A percentile compares a stretch with the other conserved stretches of the same genome.
Conservation (phyloP, 2,329 filamentous ascomycete species). For the Verticillium tricorpus region DNA sequence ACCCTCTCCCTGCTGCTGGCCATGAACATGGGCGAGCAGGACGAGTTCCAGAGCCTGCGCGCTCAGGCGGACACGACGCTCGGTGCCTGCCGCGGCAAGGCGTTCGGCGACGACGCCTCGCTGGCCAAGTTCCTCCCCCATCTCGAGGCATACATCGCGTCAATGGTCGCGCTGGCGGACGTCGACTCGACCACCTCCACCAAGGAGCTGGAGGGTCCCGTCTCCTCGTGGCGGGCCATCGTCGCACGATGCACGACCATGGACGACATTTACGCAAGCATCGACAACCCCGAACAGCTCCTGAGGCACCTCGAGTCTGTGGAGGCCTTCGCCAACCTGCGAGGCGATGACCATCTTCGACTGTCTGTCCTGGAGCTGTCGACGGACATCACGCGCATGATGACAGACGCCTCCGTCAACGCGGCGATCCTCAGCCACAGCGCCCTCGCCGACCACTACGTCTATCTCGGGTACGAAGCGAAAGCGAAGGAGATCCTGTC, state of each 20-base stretch:
- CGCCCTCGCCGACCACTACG: constrained; percentile 47
- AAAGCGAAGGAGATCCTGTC: constrained; percentile 51
- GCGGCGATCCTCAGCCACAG: constrained; percentile 41
- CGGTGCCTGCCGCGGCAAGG: constrained; percentile 27
- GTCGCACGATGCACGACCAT: constrained; percentile 31
- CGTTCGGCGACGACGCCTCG: constrained; percentile 38
- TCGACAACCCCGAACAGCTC: constrained; percentile 47
- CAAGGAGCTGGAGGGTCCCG: constrained; percentile 27
- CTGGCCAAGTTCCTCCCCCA: constrained; percentile 43
- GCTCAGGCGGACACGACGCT: constrained; percentile 33
- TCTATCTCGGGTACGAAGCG: constrained; percentile 45
- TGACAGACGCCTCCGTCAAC: constrained; percentile 25
- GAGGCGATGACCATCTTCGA: constrained; percentile 42
- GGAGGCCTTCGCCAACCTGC: constrained; percentile 46
- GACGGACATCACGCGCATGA: constrained; percentile 32
- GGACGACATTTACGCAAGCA: constrained; percentile 33
- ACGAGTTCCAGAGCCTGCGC: constrained; percentile 32
- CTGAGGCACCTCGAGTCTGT: constrained; percentile 46
- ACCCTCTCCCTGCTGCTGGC: constrained; percentile 45
- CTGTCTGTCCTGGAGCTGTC: constrained; percentile 43
- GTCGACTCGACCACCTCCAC: constrained; percentile 24
- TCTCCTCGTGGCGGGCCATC: constrained; percentile 41
- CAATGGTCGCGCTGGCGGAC: constrained; percentile 37
- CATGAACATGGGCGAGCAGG: constrained; percentile 40
- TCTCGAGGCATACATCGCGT: constrained; percentile 39